These are phyloP conservation scores for Crucibulum laeve DNA, from an alignment of 768 basidiomycete species.

Conservation along the genomic window DNA sequence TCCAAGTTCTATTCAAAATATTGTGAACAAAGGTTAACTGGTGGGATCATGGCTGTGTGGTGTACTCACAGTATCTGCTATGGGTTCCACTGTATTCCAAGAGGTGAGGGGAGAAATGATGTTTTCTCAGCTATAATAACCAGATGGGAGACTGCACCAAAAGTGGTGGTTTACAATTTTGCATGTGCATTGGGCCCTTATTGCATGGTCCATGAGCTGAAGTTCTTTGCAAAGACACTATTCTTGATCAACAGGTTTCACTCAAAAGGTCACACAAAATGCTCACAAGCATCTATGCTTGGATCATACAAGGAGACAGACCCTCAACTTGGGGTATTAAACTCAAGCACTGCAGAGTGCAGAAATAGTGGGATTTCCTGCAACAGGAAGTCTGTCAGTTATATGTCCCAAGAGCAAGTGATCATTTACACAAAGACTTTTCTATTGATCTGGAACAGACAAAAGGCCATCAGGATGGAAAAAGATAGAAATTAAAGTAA, in stretches of 20 bases:
- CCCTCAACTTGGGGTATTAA: slow-evolving; percentile 16
- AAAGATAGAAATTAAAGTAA: too few species aligned
- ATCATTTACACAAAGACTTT: slow-evolving; percentile 21
- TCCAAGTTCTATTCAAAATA: slow-evolving; percentile 24
- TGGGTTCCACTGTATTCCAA: slow-evolving; percentile 30
- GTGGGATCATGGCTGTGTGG: slow-evolving; percentile 26
- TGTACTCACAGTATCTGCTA: slow-evolving; percentile 27
- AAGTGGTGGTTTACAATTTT: slow-evolving; percentile 23
- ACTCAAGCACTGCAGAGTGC: slow-evolving; percentile 27
- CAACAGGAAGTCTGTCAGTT: slow-evolving; percentile 24
- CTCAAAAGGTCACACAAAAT: slow-evolving; percentile 22
- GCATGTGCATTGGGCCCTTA: slow-evolving; percentile 28
- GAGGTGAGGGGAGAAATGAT: slow-evolving; percentile 30
- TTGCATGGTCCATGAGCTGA: too few species aligned
- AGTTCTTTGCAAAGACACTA: slow-evolving; percentile 22
- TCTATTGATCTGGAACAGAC: slow-evolving; percentile 15
- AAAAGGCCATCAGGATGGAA: slow-evolving; percentile 6
- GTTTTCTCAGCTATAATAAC: slow-evolving; percentile 34
- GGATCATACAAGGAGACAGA: slow-evolving; percentile 18
- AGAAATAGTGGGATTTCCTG: slow-evolving; percentile 20
- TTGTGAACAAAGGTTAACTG: slow-evolving; percentile 17
- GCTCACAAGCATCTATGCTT: slow-evolving; percentile 18
- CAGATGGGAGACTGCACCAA: slow-evolving; percentile 21
- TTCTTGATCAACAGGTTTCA: slow-evolving; percentile 26
- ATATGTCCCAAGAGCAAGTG: slow-evolving; percentile 21